Evolutionary conservation across 768 basidiomycete species (phyloP).

Genomic region (Dioszegia crocea): DNA sequence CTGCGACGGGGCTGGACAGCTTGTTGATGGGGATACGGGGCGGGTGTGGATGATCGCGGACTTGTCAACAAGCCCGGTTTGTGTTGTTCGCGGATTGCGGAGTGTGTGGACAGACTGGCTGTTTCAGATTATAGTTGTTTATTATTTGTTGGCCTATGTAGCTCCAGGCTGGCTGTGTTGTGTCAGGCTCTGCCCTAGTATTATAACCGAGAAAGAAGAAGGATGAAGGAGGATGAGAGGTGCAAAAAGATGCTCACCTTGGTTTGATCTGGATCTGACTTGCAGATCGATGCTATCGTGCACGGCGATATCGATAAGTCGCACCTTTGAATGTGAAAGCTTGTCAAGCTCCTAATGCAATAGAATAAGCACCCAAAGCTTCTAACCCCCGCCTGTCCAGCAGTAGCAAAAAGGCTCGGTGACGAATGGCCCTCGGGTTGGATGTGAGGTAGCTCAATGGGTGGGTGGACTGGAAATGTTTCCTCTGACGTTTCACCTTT

Average conservation of each 20-base stretch:
- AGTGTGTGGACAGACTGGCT: constrained; percentile 1
- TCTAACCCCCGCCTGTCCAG: neutral
- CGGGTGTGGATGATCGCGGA: neutral
- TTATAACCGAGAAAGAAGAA: neutral
- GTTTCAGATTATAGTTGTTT: constrained; percentile 6
- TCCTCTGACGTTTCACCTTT: constrained; percentile 1
- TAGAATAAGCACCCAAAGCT: too few species aligned
- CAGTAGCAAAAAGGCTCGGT: neutral
- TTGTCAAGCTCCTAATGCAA: too few species aligned
- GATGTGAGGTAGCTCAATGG: neutral
- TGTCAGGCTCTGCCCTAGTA: constrained; percentile 6
- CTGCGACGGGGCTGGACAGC: neutral
- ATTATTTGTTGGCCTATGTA: neutral
- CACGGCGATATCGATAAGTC: too few species aligned
- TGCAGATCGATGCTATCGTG: neutral
- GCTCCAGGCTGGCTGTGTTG: constrained; percentile 9
- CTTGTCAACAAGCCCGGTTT: constrained; percentile 10
- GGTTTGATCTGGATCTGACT: neutral
- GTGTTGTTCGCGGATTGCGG: neutral
- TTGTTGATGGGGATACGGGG: neutral
- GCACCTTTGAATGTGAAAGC: too few species aligned
- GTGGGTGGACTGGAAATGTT: neutral
- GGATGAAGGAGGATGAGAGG: neutral
- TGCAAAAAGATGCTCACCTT: constrained; percentile 1
- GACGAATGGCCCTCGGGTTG: neutral